Conservation (phyloP, 225 moss, liverwort and hornwort species). For the Physcomitrellopsis africana region DNA sequence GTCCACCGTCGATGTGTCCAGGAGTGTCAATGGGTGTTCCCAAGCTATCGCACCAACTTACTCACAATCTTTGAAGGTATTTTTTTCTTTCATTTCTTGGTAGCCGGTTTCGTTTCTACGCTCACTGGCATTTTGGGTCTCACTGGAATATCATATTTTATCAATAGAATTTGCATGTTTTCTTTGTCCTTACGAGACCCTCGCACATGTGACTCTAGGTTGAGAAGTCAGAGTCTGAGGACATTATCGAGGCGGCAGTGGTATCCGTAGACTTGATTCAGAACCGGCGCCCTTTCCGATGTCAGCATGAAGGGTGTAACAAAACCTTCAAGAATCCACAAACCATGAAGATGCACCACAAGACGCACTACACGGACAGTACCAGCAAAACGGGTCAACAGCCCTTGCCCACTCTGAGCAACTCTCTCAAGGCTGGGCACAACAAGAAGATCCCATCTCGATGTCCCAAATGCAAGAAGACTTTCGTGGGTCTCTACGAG, state of each 20-base stretch:
- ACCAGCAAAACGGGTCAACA: conserved; percentile 42
- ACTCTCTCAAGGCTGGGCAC: conserved; percentile 64
- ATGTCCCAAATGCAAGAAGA: conserved; percentile 73
- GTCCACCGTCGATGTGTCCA: not conserved
- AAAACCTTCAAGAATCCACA: conserved; percentile 91
- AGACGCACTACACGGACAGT: conserved; percentile 72
- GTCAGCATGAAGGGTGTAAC: conserved; percentile 58
- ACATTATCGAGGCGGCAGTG: conserved; percentile 65
- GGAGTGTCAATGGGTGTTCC: conserved; percentile 1
- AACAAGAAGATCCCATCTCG: conserved; percentile 86
- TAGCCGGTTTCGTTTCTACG: not conserved
- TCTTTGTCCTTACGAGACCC: too few relatives aligned
- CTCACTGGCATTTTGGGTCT: too few relatives aligned
- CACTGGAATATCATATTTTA: too few relatives aligned
- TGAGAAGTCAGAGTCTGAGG: conserved; percentile 56
- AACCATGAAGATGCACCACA: conserved; percentile 89
- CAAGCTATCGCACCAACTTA: conserved; percentile 13
- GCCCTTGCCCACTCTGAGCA: conserved; percentile 43
- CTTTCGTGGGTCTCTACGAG: conserved; percentile 84
- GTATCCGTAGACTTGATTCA: conserved; percentile 78
- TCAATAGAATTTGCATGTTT: too few relatives aligned
- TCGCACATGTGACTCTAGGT: conserved; percentile 9
- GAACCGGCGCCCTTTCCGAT: conserved; percentile 74
- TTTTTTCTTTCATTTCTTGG: not conserved
- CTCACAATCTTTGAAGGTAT: conserved; percentile 38